Base-by-base conservation (phyloP, 441 rosid genomes). In the Arabidopsis hybrid region DNA sequence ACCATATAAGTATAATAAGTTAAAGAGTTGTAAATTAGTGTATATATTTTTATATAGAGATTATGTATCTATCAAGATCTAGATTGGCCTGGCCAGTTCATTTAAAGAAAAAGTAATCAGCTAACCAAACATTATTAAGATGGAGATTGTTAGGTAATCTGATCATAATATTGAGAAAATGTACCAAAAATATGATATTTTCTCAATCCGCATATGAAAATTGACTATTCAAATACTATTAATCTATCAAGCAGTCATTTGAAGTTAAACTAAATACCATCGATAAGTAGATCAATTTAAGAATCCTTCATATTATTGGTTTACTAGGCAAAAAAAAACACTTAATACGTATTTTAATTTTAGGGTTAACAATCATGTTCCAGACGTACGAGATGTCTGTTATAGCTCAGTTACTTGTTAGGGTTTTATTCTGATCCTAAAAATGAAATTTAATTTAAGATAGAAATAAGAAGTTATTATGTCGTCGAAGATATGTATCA, bases 141-240 rank as follows among this genome's bases (percentile, higher is more conserved):
- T 71, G 45, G 53, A 36, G 69, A 72, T 13, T 73, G 71, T 55
- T 64, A 45, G 50, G 55, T 73, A 55, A 18, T 52, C 47, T 34
- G 50, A 45, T 45, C 49, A 46, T 21, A 26, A 45, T 45, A 21
- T 73, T 45, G 39, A 10, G 16, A 21, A 64, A 10, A 35, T 17
- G 64, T 10, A 45, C 57, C 58, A 55, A 43, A 12, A 62, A 21
- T 5, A 45, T 46, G 1, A 49, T 66, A 49, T 47, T 12, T 49
- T 58, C 51, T 57, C 65, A 58, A 49, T 73, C 43, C 10, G 2
- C 40, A 45, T 39, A 46, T 45, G 49, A 21, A 64, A 55, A 21
- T 42, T 73, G 65, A 11, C 56, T 42, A 52, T 43, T 64, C 40
- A 36, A 12, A 63, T 16, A 71, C n/a, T 5, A 35, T 34, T 55